These are phyloP conservation scores for Ricinus communis DNA, from an alignment of 345 rosid genomes.

Conservation along the genomic window DNA sequence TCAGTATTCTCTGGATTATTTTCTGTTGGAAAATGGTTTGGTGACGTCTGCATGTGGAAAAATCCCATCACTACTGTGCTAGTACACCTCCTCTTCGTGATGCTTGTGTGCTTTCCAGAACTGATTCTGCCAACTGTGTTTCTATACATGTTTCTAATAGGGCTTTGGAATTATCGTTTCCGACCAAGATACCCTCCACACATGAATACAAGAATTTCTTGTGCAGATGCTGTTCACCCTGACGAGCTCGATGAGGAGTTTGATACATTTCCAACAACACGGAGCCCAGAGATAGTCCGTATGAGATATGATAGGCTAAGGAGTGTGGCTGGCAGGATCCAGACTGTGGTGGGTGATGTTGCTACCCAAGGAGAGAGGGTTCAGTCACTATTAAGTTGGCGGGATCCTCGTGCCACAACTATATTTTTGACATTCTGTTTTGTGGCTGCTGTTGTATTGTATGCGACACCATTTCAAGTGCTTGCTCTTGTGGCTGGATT, in stretches of 20 bases:
- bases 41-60: constrained; percentile 33
- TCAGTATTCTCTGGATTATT: constrained; percentile 27
- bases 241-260: constrained; percentile 37
- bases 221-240: constrained; percentile 27
- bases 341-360: constrained; percentile 34
- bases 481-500: constrained; percentile 25
- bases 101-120: constrained; percentile 32
- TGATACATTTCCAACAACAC: constrained; percentile 29
- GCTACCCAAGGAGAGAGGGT: constrained; percentile 34
- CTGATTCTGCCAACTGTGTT: constrained; percentile 29
- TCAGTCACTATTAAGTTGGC: constrained; percentile 31
- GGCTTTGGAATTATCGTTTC: constrained; percentile 28
- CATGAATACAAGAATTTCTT: constrained; percentile 30
- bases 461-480: constrained; percentile 28
- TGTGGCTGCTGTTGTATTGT: constrained; percentile 26
- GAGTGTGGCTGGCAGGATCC: constrained; percentile 34
- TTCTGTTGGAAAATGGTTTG: constrained; percentile 26
- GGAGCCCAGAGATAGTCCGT: constrained; percentile 22
- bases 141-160: constrained; percentile 31
- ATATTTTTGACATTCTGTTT: constrained; percentile 24
- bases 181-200: constrained; percentile 35
- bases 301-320: constrained; percentile 32
- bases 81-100: constrained; percentile 28
- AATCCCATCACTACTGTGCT: constrained; percentile 28
- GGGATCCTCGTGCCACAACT: constrained; percentile 32